Evolutionary conservation across 1,284 basidiomycete genomes (phyloP), one percentile per base, ranked within the genome.

Genomic region (Ceratobasidium sp.): DNA sequence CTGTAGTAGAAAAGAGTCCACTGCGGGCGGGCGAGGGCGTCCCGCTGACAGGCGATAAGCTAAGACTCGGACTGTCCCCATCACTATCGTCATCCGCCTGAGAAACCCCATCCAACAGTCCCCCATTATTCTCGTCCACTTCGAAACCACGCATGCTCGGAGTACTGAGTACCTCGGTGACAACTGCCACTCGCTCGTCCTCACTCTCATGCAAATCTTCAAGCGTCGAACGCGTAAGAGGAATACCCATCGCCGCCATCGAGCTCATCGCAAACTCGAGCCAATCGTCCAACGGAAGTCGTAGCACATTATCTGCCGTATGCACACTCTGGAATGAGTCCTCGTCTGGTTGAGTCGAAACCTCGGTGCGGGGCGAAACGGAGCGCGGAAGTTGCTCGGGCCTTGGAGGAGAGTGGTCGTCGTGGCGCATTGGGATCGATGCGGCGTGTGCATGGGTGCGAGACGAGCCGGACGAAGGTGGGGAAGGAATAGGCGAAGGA

Each of bases 201-300:
- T 69, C 65, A 34, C 65, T 69, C 49, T 58, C 53, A 22, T 69
- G 65, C 37, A 69, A 37, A 39, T 69, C 65, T 34, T 69, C 51
- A n/a, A 69, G 29, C 8, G 65, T 53, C 53, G 49, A 2, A 8
- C 65, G 65, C 5, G 65, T 69, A 14, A 69, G 37, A 24, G 65
- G 65, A 39, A 69, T 41, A 11, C 65, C 65, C 37, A 56, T 58
- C 11, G 65, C 65, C n/a, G 49, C 65, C 65, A 69, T 69, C 29
- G 49, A 56, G 31, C 65, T 31, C 31, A 69, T 69, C 13, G 65
- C 53, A 69, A 69, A 58, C 53, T 54, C 51, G 65, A 69, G 16
- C 65, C 65, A 69, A 51, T 58, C 53, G 37, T 69, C 65, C 49
- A 69, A 24, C n/a, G 65, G 65, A 29, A 69, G 65, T 11, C 39